phyloP scores from a whole-genome alignment of 108 stramenopile species.

The Fragilariopsis cylindrus region DNA sequence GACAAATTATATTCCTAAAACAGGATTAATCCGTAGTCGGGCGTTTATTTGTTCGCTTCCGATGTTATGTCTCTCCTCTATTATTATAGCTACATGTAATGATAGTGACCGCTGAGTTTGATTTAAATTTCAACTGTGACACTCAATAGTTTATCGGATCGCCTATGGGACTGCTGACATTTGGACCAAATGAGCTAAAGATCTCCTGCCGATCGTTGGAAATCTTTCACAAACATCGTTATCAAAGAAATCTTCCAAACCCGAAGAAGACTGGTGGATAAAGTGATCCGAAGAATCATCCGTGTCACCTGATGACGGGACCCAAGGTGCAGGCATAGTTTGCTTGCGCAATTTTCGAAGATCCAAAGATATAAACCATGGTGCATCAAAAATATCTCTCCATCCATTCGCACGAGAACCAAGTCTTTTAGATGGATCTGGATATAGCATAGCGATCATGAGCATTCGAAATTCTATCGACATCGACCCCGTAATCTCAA shows the following conservation, averaged over 20 bases:
- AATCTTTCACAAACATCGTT: constrained; percentile 8
- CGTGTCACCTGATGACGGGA: constrained; percentile 38
- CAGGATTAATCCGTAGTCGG: no score
- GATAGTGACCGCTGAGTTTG: no score
- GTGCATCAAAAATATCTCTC: constrained; percentile 55
- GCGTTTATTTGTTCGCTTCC: no score
- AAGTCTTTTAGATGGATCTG: constrained; percentile 57
- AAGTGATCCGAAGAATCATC: background rate
- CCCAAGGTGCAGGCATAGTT: constrained; percentile 76
- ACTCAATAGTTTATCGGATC: no score
- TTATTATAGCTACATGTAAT: no score
- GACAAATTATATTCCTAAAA: no score
- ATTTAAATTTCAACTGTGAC: no score
- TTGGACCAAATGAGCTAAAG: constrained; percentile 9
- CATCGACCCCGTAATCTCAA: constrained; percentile 28
- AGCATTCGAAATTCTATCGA: constrained; percentile 40
- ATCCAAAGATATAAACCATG: constrained; percentile 72
- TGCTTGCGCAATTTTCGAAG: constrained; percentile 51
- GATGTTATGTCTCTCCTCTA: no score
- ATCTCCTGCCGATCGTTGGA: constrained; percentile 5
- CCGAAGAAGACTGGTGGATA: background rate
- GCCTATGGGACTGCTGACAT: constrained; percentile 1
- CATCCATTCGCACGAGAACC: constrained; percentile 62
- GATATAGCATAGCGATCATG: constrained; percentile 50
- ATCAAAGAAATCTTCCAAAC: constrained; percentile 2